Conservation (phyloP, 805 yeast genomes). For the Pichia nakasei region DNA sequence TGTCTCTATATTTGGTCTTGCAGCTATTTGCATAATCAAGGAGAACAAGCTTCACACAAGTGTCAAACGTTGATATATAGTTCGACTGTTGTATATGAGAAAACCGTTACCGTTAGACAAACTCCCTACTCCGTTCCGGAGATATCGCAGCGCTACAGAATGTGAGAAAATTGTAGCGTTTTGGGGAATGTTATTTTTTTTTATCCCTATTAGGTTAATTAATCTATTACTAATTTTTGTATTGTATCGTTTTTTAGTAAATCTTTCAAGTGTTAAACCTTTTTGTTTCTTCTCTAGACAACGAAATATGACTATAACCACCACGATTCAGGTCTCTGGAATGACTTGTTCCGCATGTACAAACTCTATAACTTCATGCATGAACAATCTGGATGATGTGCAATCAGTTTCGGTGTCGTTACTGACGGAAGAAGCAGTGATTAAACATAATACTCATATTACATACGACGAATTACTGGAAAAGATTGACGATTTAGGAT, state of each 20-base stretch:
- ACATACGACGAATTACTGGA: conserved; percentile 28
- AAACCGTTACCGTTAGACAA: too few relatives aligned
- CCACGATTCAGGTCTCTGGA: conserved; percentile 45
- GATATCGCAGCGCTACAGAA: background rate
- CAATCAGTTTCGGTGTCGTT: conserved; percentile 49
- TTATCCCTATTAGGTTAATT: too few relatives aligned
- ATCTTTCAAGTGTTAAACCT: background rate
- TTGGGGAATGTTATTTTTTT: too few relatives aligned
- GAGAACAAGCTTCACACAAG: conserved; percentile 52
- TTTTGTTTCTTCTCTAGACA: too few relatives aligned
- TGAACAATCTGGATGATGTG: conserved; percentile 27
- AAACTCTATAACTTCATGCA: conserved; percentile 41
- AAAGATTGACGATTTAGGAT: conserved; percentile 39
- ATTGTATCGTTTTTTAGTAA: too few relatives aligned
- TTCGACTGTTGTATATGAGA: too few relatives aligned
- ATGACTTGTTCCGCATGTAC: conserved; percentile 69
- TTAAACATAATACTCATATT: conserved; percentile 34
- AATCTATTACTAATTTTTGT: too few relatives aligned
- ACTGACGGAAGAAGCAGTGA: conserved; percentile 58
- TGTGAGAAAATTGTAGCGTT: background rate
- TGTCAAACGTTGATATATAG: conserved; percentile 29
- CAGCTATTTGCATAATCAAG: conserved; percentile 38
- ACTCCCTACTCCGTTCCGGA: too few relatives aligned
- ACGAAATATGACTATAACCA: conserved; percentile 2
- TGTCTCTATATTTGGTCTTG: conserved; percentile 32